Conservation (phyloP, 2,329 filamentous ascomycete species). For the Tolypocladium pustulatum region DNA sequence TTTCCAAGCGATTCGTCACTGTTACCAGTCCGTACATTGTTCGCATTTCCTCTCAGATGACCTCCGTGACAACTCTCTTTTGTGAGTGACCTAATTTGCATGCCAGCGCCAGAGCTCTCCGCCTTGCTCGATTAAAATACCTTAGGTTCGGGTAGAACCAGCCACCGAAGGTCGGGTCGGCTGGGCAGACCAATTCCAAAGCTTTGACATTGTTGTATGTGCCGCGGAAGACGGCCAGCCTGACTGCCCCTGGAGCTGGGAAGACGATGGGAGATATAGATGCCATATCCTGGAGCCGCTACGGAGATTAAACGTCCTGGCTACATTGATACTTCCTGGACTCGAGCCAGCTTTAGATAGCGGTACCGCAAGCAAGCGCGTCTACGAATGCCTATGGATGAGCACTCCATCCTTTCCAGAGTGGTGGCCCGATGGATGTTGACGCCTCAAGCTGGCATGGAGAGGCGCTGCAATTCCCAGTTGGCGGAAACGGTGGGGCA, state of each 20-base stretch:
- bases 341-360: neutral
- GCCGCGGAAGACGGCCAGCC: neutral
- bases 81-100: neutral
- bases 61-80: neutral
- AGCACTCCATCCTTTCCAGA: neutral
- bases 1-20: neutral
- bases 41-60: neutral
- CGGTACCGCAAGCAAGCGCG: neutral
- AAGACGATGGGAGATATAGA: neutral
- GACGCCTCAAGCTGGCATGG: neutral
- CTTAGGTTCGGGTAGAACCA: neutral
- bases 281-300: neutral
- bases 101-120: neutral
- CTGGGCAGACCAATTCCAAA: neutral
- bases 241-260: neutral
- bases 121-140: neutral
- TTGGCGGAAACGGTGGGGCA: neutral
- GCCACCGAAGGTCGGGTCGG: neutral
- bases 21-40: neutral
- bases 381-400: neutral
- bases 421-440: neutral
- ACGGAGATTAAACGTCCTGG: neutral
- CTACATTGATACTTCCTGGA: neutral
- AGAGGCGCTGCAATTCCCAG: neutral
- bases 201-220: neutral